A percentile compares a stretch with the other conserved stretches of the same genome.
phyloP scores from a whole-genome alignment of 305 asterid species.

The Fraxinus greggii region DNA sequence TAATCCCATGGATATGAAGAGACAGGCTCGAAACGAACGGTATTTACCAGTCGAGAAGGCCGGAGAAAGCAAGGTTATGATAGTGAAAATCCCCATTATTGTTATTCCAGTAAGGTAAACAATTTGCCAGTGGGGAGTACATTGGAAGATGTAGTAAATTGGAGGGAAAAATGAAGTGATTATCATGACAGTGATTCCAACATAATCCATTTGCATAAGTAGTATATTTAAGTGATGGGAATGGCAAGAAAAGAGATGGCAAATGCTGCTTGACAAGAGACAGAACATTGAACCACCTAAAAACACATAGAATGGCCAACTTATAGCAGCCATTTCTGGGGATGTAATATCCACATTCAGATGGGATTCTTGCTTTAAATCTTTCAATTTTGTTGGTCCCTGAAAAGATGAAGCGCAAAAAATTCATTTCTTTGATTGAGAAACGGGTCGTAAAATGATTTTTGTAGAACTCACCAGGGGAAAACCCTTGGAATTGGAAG shows the following conservation, averaged over 20 bases:
- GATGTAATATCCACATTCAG: conserved; percentile 32
- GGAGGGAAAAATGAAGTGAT: conserved; percentile 96
- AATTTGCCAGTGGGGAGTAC: conserved; percentile 79
- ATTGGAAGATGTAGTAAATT: conserved; percentile 81
- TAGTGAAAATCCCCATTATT: conserved; percentile 58
- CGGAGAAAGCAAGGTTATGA: conserved; percentile 65
- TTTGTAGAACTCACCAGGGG: conserved; percentile 38
- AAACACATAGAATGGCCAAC: conserved; percentile 88
- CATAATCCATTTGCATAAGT: conserved; percentile 74
- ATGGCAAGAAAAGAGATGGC: conserved; percentile 91
- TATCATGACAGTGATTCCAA: conserved; percentile 87
- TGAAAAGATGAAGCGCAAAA: conserved; percentile 19
- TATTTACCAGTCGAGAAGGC: conserved; percentile 53
- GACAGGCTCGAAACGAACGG: conserved; percentile 58
- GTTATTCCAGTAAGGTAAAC: conserved; percentile 68
- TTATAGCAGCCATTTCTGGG: conserved; percentile 33
- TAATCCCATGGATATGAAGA: conserved; percentile 81
- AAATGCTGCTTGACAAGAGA: conserved; percentile 76
- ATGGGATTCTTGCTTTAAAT: conserved; percentile 49
- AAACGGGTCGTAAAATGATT: background rate
- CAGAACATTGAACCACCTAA: conserved; percentile 82
- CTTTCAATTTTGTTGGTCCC: conserved; percentile 51
- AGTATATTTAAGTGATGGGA: conserved; percentile 51
- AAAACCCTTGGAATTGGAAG: conserved; percentile 48
- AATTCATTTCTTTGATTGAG: background rate